These are phyloP conservation scores for Fusarium sarcochroum DNA, from an alignment of 2,329 filamentous ascomycete genomes.

Conservation along the genomic window DNA sequence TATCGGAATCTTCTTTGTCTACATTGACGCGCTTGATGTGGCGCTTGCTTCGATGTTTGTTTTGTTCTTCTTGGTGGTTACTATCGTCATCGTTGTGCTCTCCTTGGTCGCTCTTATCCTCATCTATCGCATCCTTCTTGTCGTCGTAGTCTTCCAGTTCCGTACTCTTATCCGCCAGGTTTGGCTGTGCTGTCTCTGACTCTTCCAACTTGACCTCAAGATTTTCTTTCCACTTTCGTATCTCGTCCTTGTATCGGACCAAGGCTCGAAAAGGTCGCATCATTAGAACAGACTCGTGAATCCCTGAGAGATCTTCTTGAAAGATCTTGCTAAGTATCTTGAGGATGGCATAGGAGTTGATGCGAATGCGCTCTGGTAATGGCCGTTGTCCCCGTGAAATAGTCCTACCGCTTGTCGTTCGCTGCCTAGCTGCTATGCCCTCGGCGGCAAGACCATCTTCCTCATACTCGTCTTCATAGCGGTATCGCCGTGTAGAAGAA, in stretches of 20 bases:
- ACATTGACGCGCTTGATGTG: no score
- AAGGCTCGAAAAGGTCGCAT: neutral
- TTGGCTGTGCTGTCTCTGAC: neutral
- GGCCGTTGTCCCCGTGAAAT: neutral
- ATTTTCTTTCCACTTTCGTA: neutral
- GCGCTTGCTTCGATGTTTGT: neutral
- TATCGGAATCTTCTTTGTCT: no score
- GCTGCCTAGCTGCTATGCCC: neutral
- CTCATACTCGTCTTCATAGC: no score
- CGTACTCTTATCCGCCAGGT: no score
- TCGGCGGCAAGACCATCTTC: neutral
- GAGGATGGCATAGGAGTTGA: neutral
- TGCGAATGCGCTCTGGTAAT: neutral
- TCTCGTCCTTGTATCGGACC: neutral
- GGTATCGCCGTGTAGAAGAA: neutral
- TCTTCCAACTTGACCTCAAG: neutral
- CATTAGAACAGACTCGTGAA: neutral
- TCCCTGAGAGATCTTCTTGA: neutral
- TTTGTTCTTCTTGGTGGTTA: rapidly evolving
- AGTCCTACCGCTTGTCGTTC: neutral
- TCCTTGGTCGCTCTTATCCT: neutral
- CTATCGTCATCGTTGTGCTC: no score
- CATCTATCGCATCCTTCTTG: neutral
- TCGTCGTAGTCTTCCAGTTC: neutral
- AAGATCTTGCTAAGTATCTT: neutral